A percentile compares a stretch with the other conserved stretches of the same genome.
phyloP scores from a whole-genome alignment of 495 filamentous ascomycete species.

The Jackrogersella minutella region DNA sequence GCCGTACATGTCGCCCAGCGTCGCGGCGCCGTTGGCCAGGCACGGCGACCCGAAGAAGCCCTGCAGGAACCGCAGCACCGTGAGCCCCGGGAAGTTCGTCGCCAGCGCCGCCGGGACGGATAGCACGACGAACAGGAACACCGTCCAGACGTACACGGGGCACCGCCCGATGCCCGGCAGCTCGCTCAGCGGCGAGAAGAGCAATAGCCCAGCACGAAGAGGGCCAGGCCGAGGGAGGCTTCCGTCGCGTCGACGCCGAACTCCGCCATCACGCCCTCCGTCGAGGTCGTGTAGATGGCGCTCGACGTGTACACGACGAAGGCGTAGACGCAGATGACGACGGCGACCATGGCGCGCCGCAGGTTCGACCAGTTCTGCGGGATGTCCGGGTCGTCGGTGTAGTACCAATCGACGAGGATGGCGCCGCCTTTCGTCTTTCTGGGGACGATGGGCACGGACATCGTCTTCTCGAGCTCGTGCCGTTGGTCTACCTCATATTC shows the following conservation, averaged over 20 bases:
- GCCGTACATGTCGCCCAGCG: constrained; percentile 79
- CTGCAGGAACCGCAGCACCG: constrained; percentile 77
- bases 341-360: constrained; percentile 52
- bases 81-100: constrained; percentile 73
- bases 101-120: constrained; percentile 80
- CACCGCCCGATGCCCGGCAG: constrained; percentile 72
- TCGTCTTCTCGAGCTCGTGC: constrained; percentile 51
- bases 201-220: constrained; percentile 69
- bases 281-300: constrained; percentile 58
- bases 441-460: constrained; percentile 58
- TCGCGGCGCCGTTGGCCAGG: constrained; percentile 77
- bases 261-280: constrained; percentile 54
- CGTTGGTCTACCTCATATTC: constrained; percentile 54
- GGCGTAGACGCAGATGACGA: constrained; percentile 62
- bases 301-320: constrained; percentile 59
- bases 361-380: constrained; percentile 63
- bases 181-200: constrained; percentile 57
- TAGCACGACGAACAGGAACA: constrained; percentile 75
- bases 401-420: constrained; percentile 67
- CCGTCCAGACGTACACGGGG: constrained; percentile 74
- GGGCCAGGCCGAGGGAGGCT: constrained; percentile 61
- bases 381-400: constrained; percentile 60
- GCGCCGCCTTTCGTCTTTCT: constrained; percentile 53
- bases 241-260: constrained; percentile 62
- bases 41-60: constrained; percentile 80